Conservation (phyloP, 495 filamentous ascomycete genomes). For the Corynascus novoguineensis region DNA sequence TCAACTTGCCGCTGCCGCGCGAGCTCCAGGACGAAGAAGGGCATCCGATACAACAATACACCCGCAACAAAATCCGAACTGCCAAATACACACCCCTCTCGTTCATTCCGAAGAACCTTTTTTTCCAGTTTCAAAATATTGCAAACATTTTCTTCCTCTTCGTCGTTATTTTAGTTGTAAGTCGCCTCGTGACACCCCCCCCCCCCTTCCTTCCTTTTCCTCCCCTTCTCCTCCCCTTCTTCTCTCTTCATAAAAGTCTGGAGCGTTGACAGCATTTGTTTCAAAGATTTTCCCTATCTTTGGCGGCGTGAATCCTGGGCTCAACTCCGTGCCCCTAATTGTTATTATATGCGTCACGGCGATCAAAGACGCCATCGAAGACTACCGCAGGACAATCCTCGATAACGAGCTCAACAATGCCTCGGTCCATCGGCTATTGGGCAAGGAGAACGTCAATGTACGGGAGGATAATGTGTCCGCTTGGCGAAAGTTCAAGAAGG, state of each 20-base stretch:
- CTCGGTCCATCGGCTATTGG: constrained; percentile 79
- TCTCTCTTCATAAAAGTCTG: background rate
- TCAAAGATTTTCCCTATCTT: constrained; percentile 99
- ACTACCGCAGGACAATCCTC: constrained; percentile 86
- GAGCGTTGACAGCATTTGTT: constrained; percentile 16
- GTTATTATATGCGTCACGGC: constrained; percentile 89
- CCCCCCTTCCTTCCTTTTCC: background rate
- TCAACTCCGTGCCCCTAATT: constrained; percentile 88
- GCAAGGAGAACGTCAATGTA: constrained; percentile 92
- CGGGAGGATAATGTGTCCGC: constrained; percentile 74
- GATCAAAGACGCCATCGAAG: constrained; percentile 96
- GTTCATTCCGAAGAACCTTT: constrained; percentile 97
- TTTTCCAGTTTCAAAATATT: constrained; percentile 96
- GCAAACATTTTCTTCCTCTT: constrained; percentile 98
- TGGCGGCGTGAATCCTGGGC: constrained; percentile 80
- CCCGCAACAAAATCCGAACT: constrained; percentile 94
- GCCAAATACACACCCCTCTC: constrained; percentile 94
- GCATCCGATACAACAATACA: constrained; percentile 60
- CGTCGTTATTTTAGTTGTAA: constrained; percentile 86
- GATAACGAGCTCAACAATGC: constrained; percentile 97
- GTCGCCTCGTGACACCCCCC: constrained; percentile 31
- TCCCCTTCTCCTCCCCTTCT: background rate
- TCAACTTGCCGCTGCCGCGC: constrained; percentile 77
- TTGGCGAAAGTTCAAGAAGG: constrained; percentile 93
- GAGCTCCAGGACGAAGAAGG: constrained; percentile 81